Conservation (phyloP, 352 stramenopile species). For the Pythium graminicola region DNA sequence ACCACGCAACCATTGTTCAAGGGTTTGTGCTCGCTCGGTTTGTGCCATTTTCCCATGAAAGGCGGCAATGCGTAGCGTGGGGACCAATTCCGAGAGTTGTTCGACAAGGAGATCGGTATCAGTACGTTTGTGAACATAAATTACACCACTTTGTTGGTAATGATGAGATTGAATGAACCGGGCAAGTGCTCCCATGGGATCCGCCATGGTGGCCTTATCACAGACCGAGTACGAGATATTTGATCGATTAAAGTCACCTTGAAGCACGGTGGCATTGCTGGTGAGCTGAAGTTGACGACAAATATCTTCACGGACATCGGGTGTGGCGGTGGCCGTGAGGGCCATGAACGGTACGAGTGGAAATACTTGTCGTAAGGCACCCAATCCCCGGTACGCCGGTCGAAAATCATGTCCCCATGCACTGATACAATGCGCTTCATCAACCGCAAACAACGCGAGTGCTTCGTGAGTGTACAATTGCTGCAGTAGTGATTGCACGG, state of each 20-base stretch:
- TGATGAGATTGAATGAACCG: no score
- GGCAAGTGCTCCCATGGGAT: no score
- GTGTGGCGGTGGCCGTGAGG: slow-evolving; percentile 82
- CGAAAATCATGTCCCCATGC: slow-evolving; percentile 99
- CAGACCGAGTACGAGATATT: neutral
- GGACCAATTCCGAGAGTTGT: slow-evolving; percentile 53
- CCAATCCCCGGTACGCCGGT: slow-evolving; percentile 96
- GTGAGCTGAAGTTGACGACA: slow-evolving; percentile 72
- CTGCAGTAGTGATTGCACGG: slow-evolving; percentile 80
- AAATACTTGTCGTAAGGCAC: slow-evolving; percentile 90
- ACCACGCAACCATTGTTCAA: slow-evolving; percentile 86
- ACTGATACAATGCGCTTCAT: slow-evolving; percentile 96
- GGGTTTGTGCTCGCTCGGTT: slow-evolving; percentile 63
- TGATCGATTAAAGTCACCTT: slow-evolving; percentile 80
- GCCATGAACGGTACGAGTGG: slow-evolving; percentile 86
- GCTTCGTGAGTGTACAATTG: slow-evolving; percentile 80
- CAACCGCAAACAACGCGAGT: slow-evolving; percentile 96
- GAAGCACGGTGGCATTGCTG: slow-evolving; percentile 65
- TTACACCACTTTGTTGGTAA: no score
- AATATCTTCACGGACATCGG: slow-evolving; percentile 78
- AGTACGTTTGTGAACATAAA: no score
- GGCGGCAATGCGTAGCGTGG: slow-evolving; percentile 81
- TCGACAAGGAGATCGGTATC: no score
- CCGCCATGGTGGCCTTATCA: neutral
- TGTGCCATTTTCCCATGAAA: slow-evolving; percentile 78